phyloP scores from a whole-genome alignment of 83 land plant genomes.

The Diphasiastrum complanatum region DNA sequence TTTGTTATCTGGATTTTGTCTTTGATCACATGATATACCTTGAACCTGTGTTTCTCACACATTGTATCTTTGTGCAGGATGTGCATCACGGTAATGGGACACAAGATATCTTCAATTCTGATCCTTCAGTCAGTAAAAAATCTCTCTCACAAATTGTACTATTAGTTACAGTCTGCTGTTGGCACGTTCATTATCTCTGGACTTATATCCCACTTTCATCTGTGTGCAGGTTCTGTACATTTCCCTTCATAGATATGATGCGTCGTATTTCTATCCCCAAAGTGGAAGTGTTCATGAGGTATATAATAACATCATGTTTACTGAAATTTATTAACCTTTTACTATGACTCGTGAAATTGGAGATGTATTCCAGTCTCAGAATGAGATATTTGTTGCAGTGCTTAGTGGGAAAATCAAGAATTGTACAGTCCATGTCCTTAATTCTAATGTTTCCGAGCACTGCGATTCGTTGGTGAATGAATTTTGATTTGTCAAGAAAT shows the following conservation, averaged over 20 bases:
- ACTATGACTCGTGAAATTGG: not conserved
- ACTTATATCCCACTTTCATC: not conserved
- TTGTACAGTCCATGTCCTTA: too few relatives aligned
- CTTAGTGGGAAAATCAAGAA: too few relatives aligned
- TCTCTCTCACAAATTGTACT: conserved; percentile 11
- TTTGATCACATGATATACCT: not conserved
- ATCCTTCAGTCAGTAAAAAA: conserved; percentile 51
- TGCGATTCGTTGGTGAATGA: too few relatives aligned
- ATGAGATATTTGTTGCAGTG: too few relatives aligned
- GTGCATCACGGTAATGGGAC: conserved; percentile 99
- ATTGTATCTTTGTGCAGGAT: conserved; percentile 44
- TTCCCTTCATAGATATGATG: conserved; percentile 70
- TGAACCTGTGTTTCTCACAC: not conserved
- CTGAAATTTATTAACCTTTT: not conserved
- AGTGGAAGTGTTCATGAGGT: conserved; percentile 79
- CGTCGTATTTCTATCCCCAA: conserved; percentile 69
- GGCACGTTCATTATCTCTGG: not conserved
- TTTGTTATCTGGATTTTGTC: not conserved
- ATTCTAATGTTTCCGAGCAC: too few relatives aligned
- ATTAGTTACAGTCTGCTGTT: not conserved
- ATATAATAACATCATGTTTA: too few relatives aligned
- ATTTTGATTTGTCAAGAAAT: too few relatives aligned
- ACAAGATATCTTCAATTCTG: conserved; percentile 83
- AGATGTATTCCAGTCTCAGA: not conserved
- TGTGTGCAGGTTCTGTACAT: conserved; percentile 52